Evolutionary conservation across 2,329 filamentous ascomycete species (phyloP), one percentile per base, ranked within the genome.

Genomic region (Aspergillus neoniger): DNA sequence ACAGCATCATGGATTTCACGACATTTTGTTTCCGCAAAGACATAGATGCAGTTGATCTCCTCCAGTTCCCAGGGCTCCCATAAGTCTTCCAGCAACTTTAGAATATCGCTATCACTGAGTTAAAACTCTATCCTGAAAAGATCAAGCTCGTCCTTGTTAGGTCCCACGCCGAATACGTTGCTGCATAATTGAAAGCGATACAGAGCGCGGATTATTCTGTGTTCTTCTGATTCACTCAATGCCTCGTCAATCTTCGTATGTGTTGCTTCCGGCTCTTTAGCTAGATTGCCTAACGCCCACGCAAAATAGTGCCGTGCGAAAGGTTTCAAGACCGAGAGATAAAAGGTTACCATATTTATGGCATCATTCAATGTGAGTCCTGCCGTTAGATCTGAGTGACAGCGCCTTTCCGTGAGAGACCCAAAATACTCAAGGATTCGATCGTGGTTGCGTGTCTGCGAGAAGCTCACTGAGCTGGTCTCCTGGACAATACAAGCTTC

Each of bases 41-140:
- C 8, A 14, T 53, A 39, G 15, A 64, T 50, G 25, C 63, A 63
- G 0, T 15, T 12, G 5, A 60, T 58, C 23, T 64, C 60, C 32
- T 63, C 63, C 4, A 59, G 36, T 36, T 64, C 60, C 60, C 63
- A 64, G 3, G 63, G 63, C 30, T 63, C 57, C 12, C 12, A 36
- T 12, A 36, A 14, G 2, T 12, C 12, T 12, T 36, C 25, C 2
- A 28, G 7, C 0, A 28, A 6, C 25, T 28, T 28, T 28, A 28
- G 7, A 8, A 28, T 28, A 2, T 28, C 25, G 7, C 0, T 3
- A 28, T 28, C 25, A 28, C 25, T 8, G 7, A 28, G 7, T 28
- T 28, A 7, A 1, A 8, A 28, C 0, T 8, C 0, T 8, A 28
- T 28, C 25, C 7, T 28, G 25, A 28, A 28, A 8, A 28, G 25